Conservation (phyloP, 495 filamentous ascomycete species). For the Friedmanniomyces endolithicus region DNA sequence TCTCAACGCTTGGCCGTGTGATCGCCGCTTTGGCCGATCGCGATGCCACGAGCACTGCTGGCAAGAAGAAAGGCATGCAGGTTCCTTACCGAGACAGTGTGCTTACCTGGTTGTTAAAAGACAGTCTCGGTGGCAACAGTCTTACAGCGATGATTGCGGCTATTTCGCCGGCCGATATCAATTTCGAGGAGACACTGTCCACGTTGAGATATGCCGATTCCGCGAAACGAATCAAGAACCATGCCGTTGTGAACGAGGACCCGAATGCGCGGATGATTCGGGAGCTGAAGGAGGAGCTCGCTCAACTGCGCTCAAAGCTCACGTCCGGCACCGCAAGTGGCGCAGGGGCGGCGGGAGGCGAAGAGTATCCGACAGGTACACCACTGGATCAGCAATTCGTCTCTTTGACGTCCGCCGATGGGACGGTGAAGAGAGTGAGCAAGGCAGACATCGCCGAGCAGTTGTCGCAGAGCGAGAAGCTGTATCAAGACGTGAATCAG, state of each 20-base stretch:
- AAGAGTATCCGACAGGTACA: slow-evolving; percentile 80
- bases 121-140: slow-evolving; percentile 95
- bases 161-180: slow-evolving; percentile 97
- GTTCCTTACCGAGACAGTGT: slow-evolving; percentile 97
- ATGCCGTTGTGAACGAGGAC: slow-evolving; percentile 98
- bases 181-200: slow-evolving; percentile 94
- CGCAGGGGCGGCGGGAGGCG: slow-evolving; percentile 44
- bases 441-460: slow-evolving; percentile 98
- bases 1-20: slow-evolving; percentile 94
- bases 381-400: slow-evolving; percentile 93
- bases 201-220: slow-evolving; percentile 95
- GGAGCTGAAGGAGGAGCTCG: slow-evolving; percentile 90
- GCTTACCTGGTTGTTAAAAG: slow-evolving; percentile 92
- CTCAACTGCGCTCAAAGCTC: slow-evolving; percentile 75
- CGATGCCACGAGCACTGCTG: slow-evolving; percentile 62
- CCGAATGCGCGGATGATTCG: slow-evolving; percentile 98
- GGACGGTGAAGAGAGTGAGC: slow-evolving; percentile 83
- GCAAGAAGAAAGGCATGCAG: slow-evolving; percentile 54
- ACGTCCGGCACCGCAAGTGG: slow-evolving; percentile 38
- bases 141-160: slow-evolving; percentile 99
- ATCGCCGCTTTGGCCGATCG: slow-evolving; percentile 93
- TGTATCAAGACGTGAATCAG: slow-evolving; percentile 92
- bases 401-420: slow-evolving; percentile 77
- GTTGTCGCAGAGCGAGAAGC: slow-evolving; percentile 86
- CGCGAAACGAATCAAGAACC: slow-evolving; percentile 98